Evolutionary conservation across 257 asterid species (phyloP).

Genomic region (Linderniella brevidens): DNA sequence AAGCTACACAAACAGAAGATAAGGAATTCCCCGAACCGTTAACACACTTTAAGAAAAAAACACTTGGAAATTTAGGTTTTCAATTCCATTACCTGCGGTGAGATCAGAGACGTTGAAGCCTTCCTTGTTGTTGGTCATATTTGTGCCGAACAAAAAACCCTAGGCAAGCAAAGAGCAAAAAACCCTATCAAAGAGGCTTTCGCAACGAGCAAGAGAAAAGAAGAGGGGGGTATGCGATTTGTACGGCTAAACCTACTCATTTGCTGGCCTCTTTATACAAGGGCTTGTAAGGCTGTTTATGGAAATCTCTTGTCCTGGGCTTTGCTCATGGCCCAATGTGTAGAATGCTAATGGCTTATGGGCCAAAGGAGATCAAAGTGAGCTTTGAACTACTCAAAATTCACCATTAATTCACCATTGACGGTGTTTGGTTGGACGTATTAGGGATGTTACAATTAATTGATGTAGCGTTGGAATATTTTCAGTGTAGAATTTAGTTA

Average conservation of each 20-base stretch:
- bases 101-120: constrained; percentile 18
- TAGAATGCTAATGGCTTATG: too few relatives aligned
- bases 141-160: constrained; percentile 9
- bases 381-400: too few relatives aligned
- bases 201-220: not conserved
- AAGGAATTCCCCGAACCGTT: not conserved
- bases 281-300: constrained; percentile 1
- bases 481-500: too few relatives aligned
- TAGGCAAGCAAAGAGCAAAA: constrained; percentile 1
- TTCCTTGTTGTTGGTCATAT: constrained; percentile 18
- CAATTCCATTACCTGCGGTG: constrained; percentile 10
- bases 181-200: constrained; percentile 1
- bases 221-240: not conserved
- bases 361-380: too few relatives aligned
- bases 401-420: too few relatives aligned
- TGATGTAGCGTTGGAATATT: too few relatives aligned
- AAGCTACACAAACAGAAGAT: constrained; percentile 16
- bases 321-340: not conserved
- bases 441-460: too few relatives aligned
- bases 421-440: too few relatives aligned
- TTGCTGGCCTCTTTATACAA: not conserved
- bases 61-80: not conserved
- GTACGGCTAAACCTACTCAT: not conserved
- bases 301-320: not conserved
- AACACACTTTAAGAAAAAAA: not conserved